Evolutionary conservation across 2,329 filamentous ascomycete species (phyloP).

Genomic region (Cladosporium cucumerinum): DNA sequence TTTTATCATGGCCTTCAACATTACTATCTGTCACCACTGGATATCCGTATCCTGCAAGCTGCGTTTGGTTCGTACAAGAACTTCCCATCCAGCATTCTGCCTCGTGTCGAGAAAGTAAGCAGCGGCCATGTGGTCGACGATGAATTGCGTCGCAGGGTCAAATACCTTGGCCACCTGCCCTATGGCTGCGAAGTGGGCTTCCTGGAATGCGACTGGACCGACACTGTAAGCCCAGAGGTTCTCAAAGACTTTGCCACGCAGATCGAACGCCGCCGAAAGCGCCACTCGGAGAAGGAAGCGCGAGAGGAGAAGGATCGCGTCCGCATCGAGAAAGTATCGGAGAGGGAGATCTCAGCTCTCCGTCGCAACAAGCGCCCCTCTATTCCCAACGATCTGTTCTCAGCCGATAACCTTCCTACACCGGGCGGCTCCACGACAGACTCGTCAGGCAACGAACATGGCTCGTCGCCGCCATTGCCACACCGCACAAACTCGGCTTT

Average conservation of each 20-base stretch:
- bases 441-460: conserved; percentile 1
- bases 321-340: conserved; percentile 76
- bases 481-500: conserved; percentile 61
- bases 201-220: conserved; percentile 91
- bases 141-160: conserved; percentile 74
- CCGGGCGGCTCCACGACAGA: conserved; percentile 32
- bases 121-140: conserved; percentile 87
- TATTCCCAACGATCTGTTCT: conserved; percentile 43
- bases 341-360: conserved; percentile 64
- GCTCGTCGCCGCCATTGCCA: conserved; percentile 45
- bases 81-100: conserved; percentile 82
- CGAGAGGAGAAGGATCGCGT: conserved; percentile 83
- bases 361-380: conserved; percentile 57
- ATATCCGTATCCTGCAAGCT: conserved; percentile 87
- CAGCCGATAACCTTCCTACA: conserved; percentile 27
- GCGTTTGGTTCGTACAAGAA: conserved; percentile 78
- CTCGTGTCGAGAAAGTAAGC: conserved; percentile 83
- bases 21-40: conserved; percentile 83
- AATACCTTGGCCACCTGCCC: conserved; percentile 82
- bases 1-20: conserved; percentile 88
- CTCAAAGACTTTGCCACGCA: conserved; percentile 74
- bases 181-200: conserved; percentile 90
- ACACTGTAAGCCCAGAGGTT: conserved; percentile 72
- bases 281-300: conserved; percentile 76
- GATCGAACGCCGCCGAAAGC: conserved; percentile 70